These are phyloP conservation scores for Cytospora schulzeri DNA, from an alignment of 2,329 filamentous ascomycete genomes.

Conservation along the genomic window DNA sequence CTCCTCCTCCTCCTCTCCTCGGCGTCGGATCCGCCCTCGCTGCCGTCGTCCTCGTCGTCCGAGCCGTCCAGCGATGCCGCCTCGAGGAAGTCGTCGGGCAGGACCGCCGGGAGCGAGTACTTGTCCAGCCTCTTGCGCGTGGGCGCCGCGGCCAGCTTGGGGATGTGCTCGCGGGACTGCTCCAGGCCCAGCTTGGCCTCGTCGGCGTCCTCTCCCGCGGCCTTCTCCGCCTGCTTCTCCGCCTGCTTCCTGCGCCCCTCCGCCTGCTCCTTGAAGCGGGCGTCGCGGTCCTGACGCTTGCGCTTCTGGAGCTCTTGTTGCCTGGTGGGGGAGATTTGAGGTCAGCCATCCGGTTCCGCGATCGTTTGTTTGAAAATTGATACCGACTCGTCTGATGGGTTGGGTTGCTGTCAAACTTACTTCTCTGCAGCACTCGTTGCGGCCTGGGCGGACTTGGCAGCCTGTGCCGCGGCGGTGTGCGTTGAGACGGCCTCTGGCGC, in stretches of 20 bases:
- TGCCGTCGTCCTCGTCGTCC: conserved; percentile 29
- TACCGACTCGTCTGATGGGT: too few relatives aligned
- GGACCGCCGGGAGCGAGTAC: conserved; percentile 45
- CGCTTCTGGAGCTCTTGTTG: conserved; percentile 54
- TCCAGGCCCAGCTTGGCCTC: conserved; percentile 26
- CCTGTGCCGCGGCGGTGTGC: conserved; percentile 48
- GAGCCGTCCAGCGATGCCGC: conserved; percentile 50
- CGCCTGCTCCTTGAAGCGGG: conserved; percentile 58
- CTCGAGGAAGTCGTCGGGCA: conserved; percentile 59
- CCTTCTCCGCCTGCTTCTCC: conserved; percentile 33
- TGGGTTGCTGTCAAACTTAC: too few relatives aligned
- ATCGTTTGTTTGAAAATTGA: too few relatives aligned
- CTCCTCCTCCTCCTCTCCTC: conserved; percentile 30
- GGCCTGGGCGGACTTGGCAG: conserved; percentile 48
- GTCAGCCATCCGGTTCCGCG: background rate
- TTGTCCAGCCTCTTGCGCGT: conserved; percentile 38
- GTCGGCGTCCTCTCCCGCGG: conserved; percentile 28
- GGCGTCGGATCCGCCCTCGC: conserved; percentile 31
- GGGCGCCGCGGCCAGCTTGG: conserved; percentile 19
- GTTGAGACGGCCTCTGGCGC: conserved; percentile 63
- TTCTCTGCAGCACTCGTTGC: conserved; percentile 53
- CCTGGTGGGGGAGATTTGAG: conserved; percentile 37
- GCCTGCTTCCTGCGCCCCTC: conserved; percentile 47
- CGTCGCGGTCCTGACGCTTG: conserved; percentile 58
- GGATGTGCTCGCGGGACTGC: conserved; percentile 18